Evolutionary conservation across 2,329 filamentous ascomycete genomes (phyloP).

Genomic region (Geosmithia flava): DNA sequence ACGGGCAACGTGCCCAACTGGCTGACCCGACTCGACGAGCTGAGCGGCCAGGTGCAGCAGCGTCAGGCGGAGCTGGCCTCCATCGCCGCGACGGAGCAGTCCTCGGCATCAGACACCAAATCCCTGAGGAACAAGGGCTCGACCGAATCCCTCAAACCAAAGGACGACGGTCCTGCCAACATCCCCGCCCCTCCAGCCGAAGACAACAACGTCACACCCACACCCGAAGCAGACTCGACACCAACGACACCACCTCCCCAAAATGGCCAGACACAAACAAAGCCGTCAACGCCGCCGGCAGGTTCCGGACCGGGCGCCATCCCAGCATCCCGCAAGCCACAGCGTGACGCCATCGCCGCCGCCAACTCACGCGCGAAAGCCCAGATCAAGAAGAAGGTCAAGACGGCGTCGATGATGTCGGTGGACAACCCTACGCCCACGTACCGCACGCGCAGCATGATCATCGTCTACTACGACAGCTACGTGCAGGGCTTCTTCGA

Average conservation of each 20-base stretch:
- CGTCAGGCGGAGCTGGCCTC: conserved; percentile 49
- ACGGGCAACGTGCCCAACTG: conserved; percentile 46
- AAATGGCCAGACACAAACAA: not conserved
- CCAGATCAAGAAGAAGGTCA: conserved; percentile 34
- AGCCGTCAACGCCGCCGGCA: conserved; percentile 7
- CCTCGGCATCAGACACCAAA: conserved; percentile 15
- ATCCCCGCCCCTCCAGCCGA: conserved; percentile 5
- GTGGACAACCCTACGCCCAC: conserved; percentile 34
- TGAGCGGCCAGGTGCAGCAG: conserved; percentile 47
- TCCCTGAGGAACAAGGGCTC: conserved; percentile 39
- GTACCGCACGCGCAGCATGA: conserved; percentile 61
- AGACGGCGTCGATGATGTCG: conserved; percentile 39
- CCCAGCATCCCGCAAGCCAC: conserved; percentile 23
- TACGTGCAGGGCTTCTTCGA: conserved; percentile 77
- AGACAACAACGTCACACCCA: not conserved
- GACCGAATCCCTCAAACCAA: conserved; percentile 38
- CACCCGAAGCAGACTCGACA: conserved; percentile 2
- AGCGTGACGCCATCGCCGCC: conserved; percentile 29
- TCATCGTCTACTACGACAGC: conserved; percentile 87
- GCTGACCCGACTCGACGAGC: conserved; percentile 44
- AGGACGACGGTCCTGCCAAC: conserved; percentile 25
- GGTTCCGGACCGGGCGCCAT: conserved; percentile 13
- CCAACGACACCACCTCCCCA: not conserved
- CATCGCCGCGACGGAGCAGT: conserved; percentile 18
- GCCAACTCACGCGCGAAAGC: conserved; percentile 33